Conservation (phyloP, 768 basidiomycete genomes). For the Suillus clintonianus region DNA sequence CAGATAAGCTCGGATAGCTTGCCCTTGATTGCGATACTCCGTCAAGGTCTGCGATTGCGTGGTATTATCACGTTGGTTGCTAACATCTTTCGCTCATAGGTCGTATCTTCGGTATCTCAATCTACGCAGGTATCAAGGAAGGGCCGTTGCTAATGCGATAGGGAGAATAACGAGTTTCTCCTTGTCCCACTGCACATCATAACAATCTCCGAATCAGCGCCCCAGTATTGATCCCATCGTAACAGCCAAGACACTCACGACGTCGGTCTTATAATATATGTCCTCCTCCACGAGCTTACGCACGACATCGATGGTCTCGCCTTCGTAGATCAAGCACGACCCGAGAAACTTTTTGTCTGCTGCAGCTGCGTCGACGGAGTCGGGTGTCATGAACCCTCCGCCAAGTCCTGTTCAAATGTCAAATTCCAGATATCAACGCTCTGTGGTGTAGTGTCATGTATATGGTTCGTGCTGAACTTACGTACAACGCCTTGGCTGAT, state of each 20-base stretch:
- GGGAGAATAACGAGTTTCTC: conserved; percentile 56
- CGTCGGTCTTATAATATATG: conserved; percentile 20
- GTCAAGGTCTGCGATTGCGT: not conserved
- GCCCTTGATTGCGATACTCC: not conserved
- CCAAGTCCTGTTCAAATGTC: conserved; percentile 45
- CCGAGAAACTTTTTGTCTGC: conserved; percentile 60
- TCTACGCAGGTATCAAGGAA: conserved; percentile 10
- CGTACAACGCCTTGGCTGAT: conserved; percentile 48
- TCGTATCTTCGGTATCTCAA: not conserved
- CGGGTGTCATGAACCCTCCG: conserved; percentile 56
- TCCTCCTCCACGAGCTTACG: conserved; percentile 26
- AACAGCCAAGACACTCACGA: conserved; percentile 17
- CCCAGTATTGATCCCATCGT: not conserved
- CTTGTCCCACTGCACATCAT: conserved; percentile 54
- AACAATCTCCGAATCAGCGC: not conserved
- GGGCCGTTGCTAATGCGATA: conserved; percentile 32
- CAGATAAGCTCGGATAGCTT: not conserved
- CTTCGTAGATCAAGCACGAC: conserved; percentile 55
- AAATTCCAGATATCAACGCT: not conserved
- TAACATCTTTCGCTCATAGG: not conserved
- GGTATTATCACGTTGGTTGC: not conserved
- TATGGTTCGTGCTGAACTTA: conserved; percentile 31
- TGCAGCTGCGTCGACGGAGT: conserved; percentile 49
- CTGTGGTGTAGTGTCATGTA: conserved; percentile 12
- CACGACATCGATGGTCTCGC: conserved; percentile 49